Base-by-base conservation (phyloP, 306 rosid species). In the Vigna nakashimae region DNA sequence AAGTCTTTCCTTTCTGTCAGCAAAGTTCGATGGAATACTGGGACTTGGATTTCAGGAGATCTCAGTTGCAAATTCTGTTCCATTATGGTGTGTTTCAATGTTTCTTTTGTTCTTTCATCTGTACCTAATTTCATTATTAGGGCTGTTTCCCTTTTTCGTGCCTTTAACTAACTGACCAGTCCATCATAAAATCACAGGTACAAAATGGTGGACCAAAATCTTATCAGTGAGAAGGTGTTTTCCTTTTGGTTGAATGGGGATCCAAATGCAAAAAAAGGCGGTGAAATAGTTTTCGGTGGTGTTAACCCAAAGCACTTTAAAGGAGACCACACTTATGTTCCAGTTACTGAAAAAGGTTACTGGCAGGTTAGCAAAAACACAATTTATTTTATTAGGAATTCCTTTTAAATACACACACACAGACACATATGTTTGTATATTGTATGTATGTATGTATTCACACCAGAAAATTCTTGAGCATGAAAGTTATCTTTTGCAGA, bases 1-100 rank as follows among this genome's bases (percentile, higher is more conserved):
- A 82, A 90, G 95, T 82, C 80, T 91, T 32, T 16, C 95, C 57
- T 93, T 93, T 82, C 76, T 89, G 58, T 16, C 89, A 53, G 90
- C 85, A 1, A 91, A 88, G 86, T 93, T 93, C 70, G 98, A 93
- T 60, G 98, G 98, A 45, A 82, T 93, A 82, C 73, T 93, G 16
- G 98, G 98, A 56, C 98, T 93, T 72, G 98, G 95, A 34, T 93
- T 93, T 79, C 92, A 93, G 75, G 93, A 90, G 85, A 86, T 93
- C 79, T 91, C 98, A 4, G 97, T 90, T 50, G 88, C 42, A 79
- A 73, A 85, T 53, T 75, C 85, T 60, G 89, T 90, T 64, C 98
- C 97, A 67, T 80, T 91, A 64, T 93, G 98, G 98, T 93, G 91
- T 64, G 66, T 46, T 82, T 70, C 38, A 42, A 69, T 72, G 50